Evolutionary conservation across 768 basidiomycete genomes (phyloP).

Genomic region (Mycena leptocephala): DNA sequence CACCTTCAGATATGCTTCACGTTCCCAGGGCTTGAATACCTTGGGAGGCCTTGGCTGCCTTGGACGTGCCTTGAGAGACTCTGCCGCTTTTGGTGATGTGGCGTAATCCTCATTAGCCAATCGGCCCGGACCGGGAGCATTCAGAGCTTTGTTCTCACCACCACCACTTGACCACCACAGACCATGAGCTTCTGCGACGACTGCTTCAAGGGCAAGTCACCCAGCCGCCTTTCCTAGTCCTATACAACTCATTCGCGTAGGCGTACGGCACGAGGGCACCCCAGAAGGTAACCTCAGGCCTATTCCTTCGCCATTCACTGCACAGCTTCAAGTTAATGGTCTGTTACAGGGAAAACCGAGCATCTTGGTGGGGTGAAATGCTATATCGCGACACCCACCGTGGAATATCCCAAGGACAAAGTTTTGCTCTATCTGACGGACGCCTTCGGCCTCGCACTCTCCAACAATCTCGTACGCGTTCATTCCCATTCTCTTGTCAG

Average conservation of each 20-base stretch:
- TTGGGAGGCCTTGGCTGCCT: too few relatives aligned
- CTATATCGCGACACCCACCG: conserved; percentile 59
- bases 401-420: conserved; percentile 57
- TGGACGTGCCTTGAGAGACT: too few relatives aligned
- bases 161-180: too few relatives aligned
- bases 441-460: conserved; percentile 51
- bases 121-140: too few relatives aligned
- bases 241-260: conserved; percentile 14
- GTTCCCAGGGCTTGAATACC: too few relatives aligned
- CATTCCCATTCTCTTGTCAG: not conserved
- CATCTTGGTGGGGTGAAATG: conserved; percentile 54
- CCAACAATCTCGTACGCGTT: conserved; percentile 49
- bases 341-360: conserved; percentile 35
- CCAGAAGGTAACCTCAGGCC: conserved; percentile 19
- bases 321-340: not conserved
- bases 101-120: too few relatives aligned
- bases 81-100: too few relatives aligned
- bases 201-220: conserved; percentile 43
- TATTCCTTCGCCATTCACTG: too few relatives aligned
- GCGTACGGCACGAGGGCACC: conserved; percentile 42
- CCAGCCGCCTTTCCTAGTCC: not conserved
- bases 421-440: conserved; percentile 60
- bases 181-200: conserved; percentile 46
- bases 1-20: too few relatives aligned
- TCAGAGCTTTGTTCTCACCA: too few relatives aligned